Evolutionary conservation across 1,284 basidiomycete species (phyloP).

Genomic region (Sphagnurus paluster): DNA sequence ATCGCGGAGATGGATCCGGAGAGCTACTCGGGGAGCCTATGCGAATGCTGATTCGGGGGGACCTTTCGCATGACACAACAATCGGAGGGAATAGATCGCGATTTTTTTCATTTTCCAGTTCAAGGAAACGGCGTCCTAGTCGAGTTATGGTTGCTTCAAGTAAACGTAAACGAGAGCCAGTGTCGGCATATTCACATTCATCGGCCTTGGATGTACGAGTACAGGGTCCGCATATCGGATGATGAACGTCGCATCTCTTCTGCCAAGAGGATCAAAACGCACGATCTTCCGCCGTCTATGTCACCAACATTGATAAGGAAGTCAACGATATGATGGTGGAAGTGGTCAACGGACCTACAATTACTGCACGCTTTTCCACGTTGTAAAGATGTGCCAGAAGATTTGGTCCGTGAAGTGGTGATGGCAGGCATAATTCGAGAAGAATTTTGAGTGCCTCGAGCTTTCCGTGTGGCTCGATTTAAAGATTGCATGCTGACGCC

Average conservation of each 20-base stretch:
- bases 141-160: constrained; percentile 42
- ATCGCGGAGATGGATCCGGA: constrained; percentile 30
- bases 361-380: constrained; percentile 43
- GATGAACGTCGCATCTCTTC: constrained; percentile 44
- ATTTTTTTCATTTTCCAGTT: constrained; percentile 40
- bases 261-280: background rate
- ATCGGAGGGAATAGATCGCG: constrained; percentile 41
- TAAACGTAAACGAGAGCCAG: constrained; percentile 40
- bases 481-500: background rate
- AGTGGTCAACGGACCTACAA: constrained; percentile 42
- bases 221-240: constrained; percentile 44
- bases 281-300: constrained; percentile 32
- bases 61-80: constrained; percentile 38
- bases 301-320: constrained; percentile 25
- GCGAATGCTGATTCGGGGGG: constrained; percentile 9
- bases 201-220: constrained; percentile 38
- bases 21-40: constrained; percentile 26
- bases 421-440: constrained; percentile 22
- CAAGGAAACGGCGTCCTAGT: constrained; percentile 39
- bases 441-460: background rate
- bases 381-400: constrained; percentile 29
- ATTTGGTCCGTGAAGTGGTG: constrained; percentile 23
- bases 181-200: constrained; percentile 44
- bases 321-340: background rate
- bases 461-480: background rate